Percentiles rank a stretch among this genome's conserved stretches.
Conservation (phyloP, 2,329 filamentous ascomycete species). For the Cylindrodendrum hubeiense region DNA sequence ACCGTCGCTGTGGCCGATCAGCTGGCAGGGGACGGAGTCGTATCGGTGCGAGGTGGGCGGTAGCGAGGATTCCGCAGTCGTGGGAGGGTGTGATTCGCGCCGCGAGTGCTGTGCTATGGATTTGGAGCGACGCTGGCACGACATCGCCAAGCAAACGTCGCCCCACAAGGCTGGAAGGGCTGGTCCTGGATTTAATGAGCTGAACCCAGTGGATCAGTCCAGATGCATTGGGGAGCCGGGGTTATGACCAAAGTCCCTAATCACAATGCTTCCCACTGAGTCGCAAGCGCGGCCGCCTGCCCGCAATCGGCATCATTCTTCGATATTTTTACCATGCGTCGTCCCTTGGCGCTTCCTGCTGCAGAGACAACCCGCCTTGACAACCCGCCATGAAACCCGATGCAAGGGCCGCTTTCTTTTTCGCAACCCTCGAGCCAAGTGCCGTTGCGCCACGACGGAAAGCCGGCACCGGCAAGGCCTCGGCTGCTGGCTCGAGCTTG, state of each 20-base stretch:
- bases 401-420: neutral
- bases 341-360: conserved; percentile 13
- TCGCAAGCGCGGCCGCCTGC: conserved; percentile 2
- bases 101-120: neutral
- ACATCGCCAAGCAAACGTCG: conserved; percentile 5
- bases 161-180: conserved; percentile 33
- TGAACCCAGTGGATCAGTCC: conserved; percentile 8
- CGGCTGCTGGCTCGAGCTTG: neutral
- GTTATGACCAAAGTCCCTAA: conserved; percentile 29
- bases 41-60: neutral
- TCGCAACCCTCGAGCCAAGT: neutral
- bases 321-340: conserved; percentile 3
- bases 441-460: neutral
- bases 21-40: neutral
- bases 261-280: neutral
- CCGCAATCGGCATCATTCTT: conserved; percentile 26
- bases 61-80: neutral
- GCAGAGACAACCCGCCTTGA: neutral
- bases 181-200: conserved; percentile 32
- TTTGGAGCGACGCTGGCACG: conserved; percentile 13
- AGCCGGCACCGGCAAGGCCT: neutral
- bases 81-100: conserved; percentile 9
- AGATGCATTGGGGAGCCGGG: conserved; percentile 1
- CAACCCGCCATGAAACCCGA: neutral
- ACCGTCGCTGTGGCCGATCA: neutral